Evolutionary conservation across 108 stramenopile genomes (phyloP).

Genomic region (Cylindrotheca closterium): DNA sequence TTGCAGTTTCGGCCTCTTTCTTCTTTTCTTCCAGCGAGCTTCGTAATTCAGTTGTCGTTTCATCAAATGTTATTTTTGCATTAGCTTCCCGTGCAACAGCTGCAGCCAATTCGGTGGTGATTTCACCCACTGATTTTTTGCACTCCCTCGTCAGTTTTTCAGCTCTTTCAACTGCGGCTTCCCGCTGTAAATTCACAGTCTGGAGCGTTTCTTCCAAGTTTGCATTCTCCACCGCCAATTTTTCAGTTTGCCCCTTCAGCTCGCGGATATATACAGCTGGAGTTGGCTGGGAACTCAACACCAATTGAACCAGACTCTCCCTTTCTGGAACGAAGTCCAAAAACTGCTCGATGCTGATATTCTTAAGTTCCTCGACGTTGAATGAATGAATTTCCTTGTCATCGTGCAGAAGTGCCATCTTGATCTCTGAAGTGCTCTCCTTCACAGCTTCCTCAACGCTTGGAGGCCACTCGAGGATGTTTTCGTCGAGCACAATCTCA

Average conservation of each 20-base stretch:
- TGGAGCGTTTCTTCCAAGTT: not conserved
- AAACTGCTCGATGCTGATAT: conserved; percentile 2
- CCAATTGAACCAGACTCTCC: not conserved
- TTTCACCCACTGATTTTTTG: not conserved
- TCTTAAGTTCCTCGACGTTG: conserved; percentile 6
- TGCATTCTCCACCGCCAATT: not conserved
- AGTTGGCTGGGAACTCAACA: not conserved
- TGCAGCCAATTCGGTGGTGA: not conserved
- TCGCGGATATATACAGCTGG: not conserved
- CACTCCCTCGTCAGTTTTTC: not conserved
- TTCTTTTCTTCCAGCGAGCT: not conserved
- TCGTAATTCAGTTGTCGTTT: not conserved
- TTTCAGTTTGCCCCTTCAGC: not conserved
- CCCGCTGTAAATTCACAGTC: not conserved
- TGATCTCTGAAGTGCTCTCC: not conserved
- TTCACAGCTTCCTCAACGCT: not conserved
- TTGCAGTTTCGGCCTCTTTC: not conserved
- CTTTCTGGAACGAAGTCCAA: not conserved
- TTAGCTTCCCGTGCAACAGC: not conserved
- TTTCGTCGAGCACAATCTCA: not conserved
- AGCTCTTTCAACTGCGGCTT: not conserved
- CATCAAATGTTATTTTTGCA: not conserved
- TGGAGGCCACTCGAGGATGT: not conserved
- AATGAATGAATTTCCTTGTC: not conserved
- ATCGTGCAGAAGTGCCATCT: not conserved